Evolutionary conservation across 2,329 filamentous ascomycete species (phyloP).

Genomic region (Gliomastix tumulicola): DNA sequence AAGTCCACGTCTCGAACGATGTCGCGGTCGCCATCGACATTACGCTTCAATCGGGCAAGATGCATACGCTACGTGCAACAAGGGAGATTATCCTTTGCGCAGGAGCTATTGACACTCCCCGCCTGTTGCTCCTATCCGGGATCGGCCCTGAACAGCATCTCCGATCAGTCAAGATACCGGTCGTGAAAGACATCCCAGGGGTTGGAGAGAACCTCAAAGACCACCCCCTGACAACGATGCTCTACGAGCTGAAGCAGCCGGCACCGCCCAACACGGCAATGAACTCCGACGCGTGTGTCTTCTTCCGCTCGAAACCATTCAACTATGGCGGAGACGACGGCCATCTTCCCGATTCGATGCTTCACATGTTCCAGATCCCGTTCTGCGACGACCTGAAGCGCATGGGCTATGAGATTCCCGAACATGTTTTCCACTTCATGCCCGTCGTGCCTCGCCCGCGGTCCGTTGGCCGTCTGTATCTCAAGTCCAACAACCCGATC

Average conservation of each 20-base stretch:
- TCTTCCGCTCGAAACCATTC: conserved; percentile 69
- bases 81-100: conserved; percentile 74
- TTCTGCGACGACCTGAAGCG: conserved; percentile 81
- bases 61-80: conserved; percentile 53
- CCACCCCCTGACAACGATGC: conserved; percentile 53
- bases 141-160: conserved; percentile 49
- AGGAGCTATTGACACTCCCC: conserved; percentile 75
- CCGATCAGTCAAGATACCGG: conserved; percentile 40
- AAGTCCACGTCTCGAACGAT: conserved; percentile 64
- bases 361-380: conserved; percentile 95
- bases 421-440: conserved; percentile 87
- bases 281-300: conserved; percentile 85
- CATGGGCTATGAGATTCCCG: conserved; percentile 61
- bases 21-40: conserved; percentile 69
- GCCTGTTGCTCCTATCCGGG: conserved; percentile 52
- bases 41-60: conserved; percentile 46
- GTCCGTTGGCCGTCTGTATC: conserved; percentile 69
- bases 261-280: conserved; percentile 75
- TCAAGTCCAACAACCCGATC: conserved; percentile 66
- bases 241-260: conserved; percentile 73
- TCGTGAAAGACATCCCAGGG: conserved; percentile 50
- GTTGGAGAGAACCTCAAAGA: conserved; percentile 56
- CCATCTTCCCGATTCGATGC: conserved; percentile 80
- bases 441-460: conserved; percentile 82
- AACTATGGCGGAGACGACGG: conserved; percentile 64